Conservation (phyloP, 2,329 filamentous ascomycete genomes). For the Cercospora sojina region DNA sequence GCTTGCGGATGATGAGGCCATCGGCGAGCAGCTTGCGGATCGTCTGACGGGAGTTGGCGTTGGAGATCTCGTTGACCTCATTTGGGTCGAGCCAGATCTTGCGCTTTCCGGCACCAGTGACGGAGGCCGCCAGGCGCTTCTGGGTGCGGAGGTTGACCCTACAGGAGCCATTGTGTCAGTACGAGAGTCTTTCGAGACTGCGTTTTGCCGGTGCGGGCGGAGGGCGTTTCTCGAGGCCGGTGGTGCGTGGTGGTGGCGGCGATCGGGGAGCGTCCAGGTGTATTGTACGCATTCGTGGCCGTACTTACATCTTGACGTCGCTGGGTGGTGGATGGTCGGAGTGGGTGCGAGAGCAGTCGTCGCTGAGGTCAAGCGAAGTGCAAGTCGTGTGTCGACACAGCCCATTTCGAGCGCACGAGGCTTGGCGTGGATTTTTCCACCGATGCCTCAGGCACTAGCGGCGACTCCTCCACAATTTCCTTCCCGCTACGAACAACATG, state of each 20-base stretch:
- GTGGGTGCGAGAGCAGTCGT: slow-evolving; percentile 14
- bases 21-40: slow-evolving; percentile 99
- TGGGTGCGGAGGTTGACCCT: slow-evolving; percentile 99
- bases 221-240: slow-evolving; percentile 13
- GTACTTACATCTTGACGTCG: slow-evolving; percentile 35
- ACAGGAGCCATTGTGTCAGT: slow-evolving; percentile 39
- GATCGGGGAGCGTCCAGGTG: slow-evolving; percentile 5
- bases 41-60: slow-evolving; percentile 99
- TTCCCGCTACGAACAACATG: background rate
- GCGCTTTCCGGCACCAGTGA: slow-evolving; percentile 98
- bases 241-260: slow-evolving; percentile 9
- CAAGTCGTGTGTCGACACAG: slow-evolving; percentile 5
- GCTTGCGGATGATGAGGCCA: slow-evolving; percentile 99
- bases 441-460: background rate
- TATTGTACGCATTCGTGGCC: slow-evolving; percentile 3
- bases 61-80: slow-evolving; percentile 98
- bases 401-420: slow-evolving; percentile 7
- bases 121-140: slow-evolving; percentile 98
- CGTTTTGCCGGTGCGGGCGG: slow-evolving; percentile 10
- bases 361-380: slow-evolving; percentile 8
- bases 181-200: slow-evolving; percentile 8
- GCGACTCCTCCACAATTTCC: background rate
- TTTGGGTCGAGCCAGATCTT: slow-evolving; percentile 99
- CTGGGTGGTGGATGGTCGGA: slow-evolving; percentile 31
- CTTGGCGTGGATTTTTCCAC: slow-evolving; percentile 7